phyloP scores from a whole-genome alignment of 139 green algal species.

The Chlorella sp. region DNA sequence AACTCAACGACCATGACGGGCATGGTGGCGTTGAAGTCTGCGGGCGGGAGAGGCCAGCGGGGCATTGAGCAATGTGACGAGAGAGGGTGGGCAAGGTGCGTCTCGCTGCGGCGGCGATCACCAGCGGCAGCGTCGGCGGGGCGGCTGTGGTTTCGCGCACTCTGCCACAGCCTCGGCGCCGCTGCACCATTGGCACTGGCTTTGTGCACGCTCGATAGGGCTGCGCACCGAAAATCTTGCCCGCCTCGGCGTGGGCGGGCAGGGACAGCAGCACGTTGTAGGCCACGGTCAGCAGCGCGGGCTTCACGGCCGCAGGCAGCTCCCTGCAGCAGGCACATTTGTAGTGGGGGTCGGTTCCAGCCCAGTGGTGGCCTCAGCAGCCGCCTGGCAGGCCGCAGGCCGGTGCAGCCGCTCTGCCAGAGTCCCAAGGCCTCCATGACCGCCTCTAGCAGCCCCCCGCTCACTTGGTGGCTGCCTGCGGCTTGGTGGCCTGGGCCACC shows the following conservation, averaged over 20 bases:
- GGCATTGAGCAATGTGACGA: background rate
- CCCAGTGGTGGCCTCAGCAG: background rate
- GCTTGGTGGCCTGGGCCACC: slow-evolving; percentile 1
- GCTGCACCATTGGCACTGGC: background rate
- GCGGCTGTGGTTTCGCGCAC: too few relatives aligned
- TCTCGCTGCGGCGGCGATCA: background rate
- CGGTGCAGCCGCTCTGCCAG: background rate
- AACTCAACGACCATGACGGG: slow-evolving; percentile 86
- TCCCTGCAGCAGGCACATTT: slow-evolving; percentile 36
- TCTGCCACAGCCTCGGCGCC: background rate
- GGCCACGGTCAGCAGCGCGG: slow-evolving; percentile 59
- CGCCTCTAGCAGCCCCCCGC: background rate
- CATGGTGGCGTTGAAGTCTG: slow-evolving; percentile 85
- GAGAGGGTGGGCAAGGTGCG: background rate
- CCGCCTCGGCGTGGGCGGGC: slow-evolving; percentile 78
- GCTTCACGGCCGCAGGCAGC: slow-evolving; percentile 60
- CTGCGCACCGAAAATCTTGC: slow-evolving; percentile 68
- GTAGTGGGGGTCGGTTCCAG: background rate
- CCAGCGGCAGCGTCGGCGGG: too few relatives aligned
- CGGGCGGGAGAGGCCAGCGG: background rate
- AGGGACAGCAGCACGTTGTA: slow-evolving; percentile 77
- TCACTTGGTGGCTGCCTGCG: background rate
- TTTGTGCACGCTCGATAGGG: background rate
- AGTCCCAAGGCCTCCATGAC: background rate
- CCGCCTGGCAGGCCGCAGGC: background rate